Evolutionary conservation across 805 yeast species (phyloP), one percentile per base, ranked within the genome.

Genomic region (Ogataea thermomethanolica): DNA sequence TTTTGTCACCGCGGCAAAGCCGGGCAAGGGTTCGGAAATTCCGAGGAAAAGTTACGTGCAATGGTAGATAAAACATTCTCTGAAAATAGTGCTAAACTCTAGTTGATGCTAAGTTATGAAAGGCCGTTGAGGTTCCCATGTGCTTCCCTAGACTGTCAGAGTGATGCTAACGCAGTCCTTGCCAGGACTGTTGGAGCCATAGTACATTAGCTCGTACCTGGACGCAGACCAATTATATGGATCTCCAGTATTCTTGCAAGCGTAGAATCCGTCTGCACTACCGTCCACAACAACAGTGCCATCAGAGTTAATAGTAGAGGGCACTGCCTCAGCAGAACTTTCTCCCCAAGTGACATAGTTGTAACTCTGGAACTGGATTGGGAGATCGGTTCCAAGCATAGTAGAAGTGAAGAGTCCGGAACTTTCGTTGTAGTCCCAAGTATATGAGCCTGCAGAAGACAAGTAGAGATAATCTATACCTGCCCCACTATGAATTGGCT

Each of bases 401-500:
- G 22, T 14, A 12, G 29, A 32, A 15, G 21, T 17, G 11, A 20
- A 14, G n/a, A 9, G 36, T 32, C 17, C 7, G 29, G 37, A 36
- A 26, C 34, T 54, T 45, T 58, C 63, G 33, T 45, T 29, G 25
- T 61, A 43, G n/a, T 25, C 5, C 27, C 27, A 25, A 25, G 41
- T 46, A 28, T 45, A 15, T 24, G 61, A 33, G 7, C 20, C 35
- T 11, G 31, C 51, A 15, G 38, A 43, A 11, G 39, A 25, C 29
- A 65, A 45, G 56, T 65, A 61, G 24, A 64, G 49, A 55, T 69
- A 71, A 58, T 65, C 58, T 43, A 68, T 55, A 40, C 66, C 76
- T 37, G 76, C 76, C 48, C 74, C 75, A 53, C 66, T 73, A 50
- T 70, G 76, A 32, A 45, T 42, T 27, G 60, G 45, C 34, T 55